A percentile compares a stretch with the other conserved stretches of the same genome.
Evolutionary conservation across 495 filamentous ascomycete genomes (phyloP).

Genomic region (Podospora pseudoanserina): DNA sequence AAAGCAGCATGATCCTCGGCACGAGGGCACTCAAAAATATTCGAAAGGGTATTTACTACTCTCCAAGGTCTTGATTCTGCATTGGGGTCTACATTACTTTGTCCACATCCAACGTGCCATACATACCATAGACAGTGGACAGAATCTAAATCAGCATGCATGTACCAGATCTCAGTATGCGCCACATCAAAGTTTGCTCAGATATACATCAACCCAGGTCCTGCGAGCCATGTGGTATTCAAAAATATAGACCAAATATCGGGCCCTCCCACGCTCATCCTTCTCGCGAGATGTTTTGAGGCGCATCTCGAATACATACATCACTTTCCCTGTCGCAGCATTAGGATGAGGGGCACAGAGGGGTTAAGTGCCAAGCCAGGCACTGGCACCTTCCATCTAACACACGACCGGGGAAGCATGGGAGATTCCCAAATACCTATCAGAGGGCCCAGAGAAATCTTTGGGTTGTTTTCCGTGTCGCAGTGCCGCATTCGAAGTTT

Average conservation of each 20-base stretch:
- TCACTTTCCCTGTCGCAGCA: not conserved
- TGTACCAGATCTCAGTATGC: not conserved
- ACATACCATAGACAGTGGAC: too few relatives aligned
- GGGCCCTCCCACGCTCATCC: not conserved
- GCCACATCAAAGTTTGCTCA: not conserved
- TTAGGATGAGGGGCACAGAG: not conserved
- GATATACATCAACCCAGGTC: not conserved
- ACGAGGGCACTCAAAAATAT: too few relatives aligned
- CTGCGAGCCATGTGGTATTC: not conserved
- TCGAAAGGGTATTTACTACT: too few relatives aligned
- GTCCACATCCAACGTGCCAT: not conserved
- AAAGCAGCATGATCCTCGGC: too few relatives aligned
- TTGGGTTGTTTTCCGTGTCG: not conserved
- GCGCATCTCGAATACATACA: not conserved
- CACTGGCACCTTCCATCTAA: not conserved
- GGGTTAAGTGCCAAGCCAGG: not conserved
- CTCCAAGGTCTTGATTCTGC: too few relatives aligned
- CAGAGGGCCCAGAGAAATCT: not conserved
- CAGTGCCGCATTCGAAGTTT: conserved; percentile 9
- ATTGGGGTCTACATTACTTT: not conserved
- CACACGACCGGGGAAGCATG: not conserved
- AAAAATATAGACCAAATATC: not conserved
- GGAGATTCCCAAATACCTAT: not conserved
- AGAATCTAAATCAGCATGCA: too few relatives aligned
- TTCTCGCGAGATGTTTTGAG: not conserved